phyloP scores from a whole-genome alignment of 345 rosid species.

The Melaleuca quinquenervia region DNA sequence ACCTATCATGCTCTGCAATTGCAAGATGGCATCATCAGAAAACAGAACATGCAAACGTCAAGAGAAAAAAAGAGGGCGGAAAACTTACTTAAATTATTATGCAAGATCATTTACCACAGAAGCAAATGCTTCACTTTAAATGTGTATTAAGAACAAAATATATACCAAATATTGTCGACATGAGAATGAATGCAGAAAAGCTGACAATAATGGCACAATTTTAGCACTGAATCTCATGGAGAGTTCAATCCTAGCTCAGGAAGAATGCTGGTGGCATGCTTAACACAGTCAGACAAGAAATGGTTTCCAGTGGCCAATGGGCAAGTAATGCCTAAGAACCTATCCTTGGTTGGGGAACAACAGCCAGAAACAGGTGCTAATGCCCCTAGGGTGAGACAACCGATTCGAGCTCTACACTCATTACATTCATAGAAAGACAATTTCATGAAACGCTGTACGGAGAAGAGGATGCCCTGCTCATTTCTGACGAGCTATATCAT shows the following conservation, averaged over 20 bases:
- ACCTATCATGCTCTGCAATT: constrained; percentile 88
- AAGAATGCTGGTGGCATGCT: not conserved
- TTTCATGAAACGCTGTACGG: not conserved
- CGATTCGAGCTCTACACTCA: not conserved
- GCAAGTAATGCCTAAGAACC: not conserved
- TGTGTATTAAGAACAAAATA: not conserved
- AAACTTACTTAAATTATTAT: not conserved
- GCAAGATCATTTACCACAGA: not conserved
- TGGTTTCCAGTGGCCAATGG: not conserved
- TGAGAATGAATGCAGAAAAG: not conserved
- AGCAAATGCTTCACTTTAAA: not conserved
- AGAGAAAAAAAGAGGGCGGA: not conserved
- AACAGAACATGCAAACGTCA: not conserved
- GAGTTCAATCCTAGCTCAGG: constrained; percentile 5
- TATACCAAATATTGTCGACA: not conserved
- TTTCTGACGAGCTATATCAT: not conserved
- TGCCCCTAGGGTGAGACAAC: not conserved
- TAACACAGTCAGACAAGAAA: constrained; percentile 4
- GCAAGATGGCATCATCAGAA: not conserved
- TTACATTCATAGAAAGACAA: not conserved
- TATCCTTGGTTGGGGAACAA: not conserved
- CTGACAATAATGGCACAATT: not conserved
- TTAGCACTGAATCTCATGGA: not conserved
- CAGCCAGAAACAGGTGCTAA: not conserved
- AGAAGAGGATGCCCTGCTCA: not conserved